phyloP scores from a whole-genome alignment of 2,329 filamentous ascomycete species.

The Dactylellina drechsleri region DNA sequence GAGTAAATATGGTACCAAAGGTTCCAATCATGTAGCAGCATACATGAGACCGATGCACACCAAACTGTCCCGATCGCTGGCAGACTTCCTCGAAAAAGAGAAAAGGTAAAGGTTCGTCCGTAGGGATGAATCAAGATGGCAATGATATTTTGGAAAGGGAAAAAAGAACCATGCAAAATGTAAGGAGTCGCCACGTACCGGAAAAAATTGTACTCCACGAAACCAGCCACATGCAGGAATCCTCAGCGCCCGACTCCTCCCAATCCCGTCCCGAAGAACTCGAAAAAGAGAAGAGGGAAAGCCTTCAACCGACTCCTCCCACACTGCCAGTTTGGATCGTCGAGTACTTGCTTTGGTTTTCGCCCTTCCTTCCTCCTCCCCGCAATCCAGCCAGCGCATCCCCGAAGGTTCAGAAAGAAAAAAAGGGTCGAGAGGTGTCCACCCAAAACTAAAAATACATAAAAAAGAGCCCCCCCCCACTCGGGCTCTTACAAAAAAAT shows the following conservation, averaged over 20 bases:
- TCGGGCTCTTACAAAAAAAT: slow-evolving; percentile 12
- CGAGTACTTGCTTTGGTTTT: slow-evolving; percentile 5
- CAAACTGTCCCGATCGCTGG: slow-evolving; percentile 4
- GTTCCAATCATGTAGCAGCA: slow-evolving; percentile 20
- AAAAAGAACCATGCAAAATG: neutral
- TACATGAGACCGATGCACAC: slow-evolving; percentile 20
- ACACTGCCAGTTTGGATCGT: slow-evolving; percentile 37
- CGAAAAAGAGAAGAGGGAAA: slow-evolving; percentile 15
- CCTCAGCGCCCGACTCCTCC: neutral
- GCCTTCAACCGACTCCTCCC: neutral
- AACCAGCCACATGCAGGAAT: neutral
- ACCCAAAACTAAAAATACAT: slow-evolving; percentile 21
- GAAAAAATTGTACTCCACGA: neutral
- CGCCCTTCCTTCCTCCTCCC: neutral
- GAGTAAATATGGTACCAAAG: slow-evolving; percentile 3
- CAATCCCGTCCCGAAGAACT: neutral
- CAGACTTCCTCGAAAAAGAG: slow-evolving; percentile 8
- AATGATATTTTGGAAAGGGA: neutral
- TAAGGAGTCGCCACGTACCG: no score
- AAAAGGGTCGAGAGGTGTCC: slow-evolving; percentile 34
- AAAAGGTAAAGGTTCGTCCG: neutral
- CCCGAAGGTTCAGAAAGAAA: slow-evolving; percentile 6
- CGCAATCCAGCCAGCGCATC: slow-evolving; percentile 32
- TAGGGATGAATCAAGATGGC: neutral
- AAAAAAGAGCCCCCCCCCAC: slow-evolving; percentile 35